Percentiles rank a stretch among this genome's conserved stretches.
Evolutionary conservation across 805 yeast species (phyloP).

Genomic region (Saccharomycopsis amapae): DNA sequence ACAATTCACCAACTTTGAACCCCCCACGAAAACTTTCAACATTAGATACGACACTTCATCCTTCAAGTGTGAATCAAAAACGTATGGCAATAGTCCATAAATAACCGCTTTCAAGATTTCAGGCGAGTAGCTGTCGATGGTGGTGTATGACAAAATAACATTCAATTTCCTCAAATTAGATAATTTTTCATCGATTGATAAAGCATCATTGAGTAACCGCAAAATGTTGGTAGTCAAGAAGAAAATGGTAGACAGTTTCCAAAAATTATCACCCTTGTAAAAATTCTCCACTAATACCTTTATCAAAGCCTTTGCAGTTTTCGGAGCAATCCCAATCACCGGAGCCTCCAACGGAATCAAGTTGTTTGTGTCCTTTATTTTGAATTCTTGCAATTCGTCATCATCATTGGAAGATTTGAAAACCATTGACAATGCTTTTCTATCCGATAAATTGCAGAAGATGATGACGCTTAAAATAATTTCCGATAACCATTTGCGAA

Average conservation of each 20-base stretch:
- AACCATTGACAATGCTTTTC: too few species aligned
- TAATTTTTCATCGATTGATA: not conserved
- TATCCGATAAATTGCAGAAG: constrained; percentile 35
- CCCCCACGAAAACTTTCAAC: not conserved
- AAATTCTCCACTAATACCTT: constrained; percentile 7
- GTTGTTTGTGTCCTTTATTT: too few species aligned
- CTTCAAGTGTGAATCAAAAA: not conserved
- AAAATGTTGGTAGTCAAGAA: constrained; percentile 1
- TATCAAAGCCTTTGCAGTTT: constrained; percentile 13
- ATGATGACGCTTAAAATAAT: constrained; percentile 34
- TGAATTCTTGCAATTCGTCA: too few species aligned
- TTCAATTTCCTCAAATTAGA: constrained; percentile 8
- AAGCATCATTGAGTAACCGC: not conserved
- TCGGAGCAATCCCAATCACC: constrained; percentile 8
- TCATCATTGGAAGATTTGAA: too few species aligned
- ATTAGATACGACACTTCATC: not conserved
- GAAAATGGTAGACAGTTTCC: constrained; percentile 3
- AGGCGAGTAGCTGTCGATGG: not conserved
- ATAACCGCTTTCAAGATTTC: not conserved
- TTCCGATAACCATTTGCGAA: constrained; percentile 26
- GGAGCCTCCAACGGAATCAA: not conserved
- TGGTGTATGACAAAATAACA: not conserved
- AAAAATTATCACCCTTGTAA: not conserved
- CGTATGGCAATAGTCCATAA: not conserved
- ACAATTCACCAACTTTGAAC: too few species aligned